A percentile compares a stretch with the other conserved stretches of the same genome.
Conservation (phyloP, 805 yeast species). For the Metschnikowia arizonensis region DNA sequence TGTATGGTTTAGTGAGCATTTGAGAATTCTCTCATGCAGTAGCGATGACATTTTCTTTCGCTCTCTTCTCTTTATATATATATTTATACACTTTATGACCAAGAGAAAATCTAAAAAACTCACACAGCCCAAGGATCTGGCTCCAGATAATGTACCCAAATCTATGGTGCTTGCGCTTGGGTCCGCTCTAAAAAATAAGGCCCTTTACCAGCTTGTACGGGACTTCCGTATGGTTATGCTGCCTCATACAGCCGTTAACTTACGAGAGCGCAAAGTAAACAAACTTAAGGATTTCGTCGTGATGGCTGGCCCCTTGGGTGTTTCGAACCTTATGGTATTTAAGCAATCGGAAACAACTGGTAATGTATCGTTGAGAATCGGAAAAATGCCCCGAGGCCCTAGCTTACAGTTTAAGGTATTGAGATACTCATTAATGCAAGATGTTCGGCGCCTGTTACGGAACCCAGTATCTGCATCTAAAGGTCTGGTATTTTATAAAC, state of each 20-base stretch:
- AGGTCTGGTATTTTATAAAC: slow-evolving; percentile 56
- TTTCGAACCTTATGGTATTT: slow-evolving; percentile 81
- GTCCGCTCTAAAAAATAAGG: slow-evolving; percentile 67
- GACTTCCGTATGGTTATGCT: slow-evolving; percentile 91
- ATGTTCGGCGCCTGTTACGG: slow-evolving; percentile 63
- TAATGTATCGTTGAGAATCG: slow-evolving; percentile 74
- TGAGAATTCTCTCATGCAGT: neutral
- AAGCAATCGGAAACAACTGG: slow-evolving; percentile 77
- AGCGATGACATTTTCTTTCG: neutral
- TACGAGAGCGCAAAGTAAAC: slow-evolving; percentile 82
- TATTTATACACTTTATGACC: slow-evolving; percentile 28
- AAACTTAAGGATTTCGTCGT: slow-evolving; percentile 89
- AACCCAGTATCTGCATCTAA: slow-evolving; percentile 75
- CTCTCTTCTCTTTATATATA: no score
- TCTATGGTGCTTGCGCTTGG: slow-evolving; percentile 95
- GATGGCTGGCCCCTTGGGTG: slow-evolving; percentile 98
- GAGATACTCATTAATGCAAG: slow-evolving; percentile 77
- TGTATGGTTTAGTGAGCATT: no score
- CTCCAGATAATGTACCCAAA: slow-evolving; percentile 70
- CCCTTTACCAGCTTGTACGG: slow-evolving; percentile 75
- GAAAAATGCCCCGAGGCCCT: slow-evolving; percentile 92
- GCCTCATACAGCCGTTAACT: slow-evolving; percentile 90
- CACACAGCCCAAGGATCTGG: slow-evolving; percentile 59
- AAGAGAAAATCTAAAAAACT: slow-evolving; percentile 65
- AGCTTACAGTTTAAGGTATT: slow-evolving; percentile 77